These are phyloP conservation scores for Heliocybe sulcata DNA, from an alignment of 1,284 basidiomycete species.

Conservation along the genomic window DNA sequence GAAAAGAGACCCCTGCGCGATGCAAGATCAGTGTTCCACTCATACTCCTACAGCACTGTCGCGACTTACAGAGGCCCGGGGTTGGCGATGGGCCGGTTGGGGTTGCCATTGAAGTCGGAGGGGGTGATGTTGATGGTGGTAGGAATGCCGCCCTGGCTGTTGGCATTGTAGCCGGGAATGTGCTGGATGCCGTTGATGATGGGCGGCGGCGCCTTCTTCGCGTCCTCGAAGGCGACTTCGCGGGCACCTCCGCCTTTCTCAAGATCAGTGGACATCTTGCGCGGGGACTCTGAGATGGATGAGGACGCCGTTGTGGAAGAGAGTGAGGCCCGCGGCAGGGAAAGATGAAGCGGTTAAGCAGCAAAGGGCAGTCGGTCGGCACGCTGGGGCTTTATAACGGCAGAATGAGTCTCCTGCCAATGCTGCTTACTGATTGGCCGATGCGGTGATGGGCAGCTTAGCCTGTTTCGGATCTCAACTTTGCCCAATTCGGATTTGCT, in stretches of 20 bases:
- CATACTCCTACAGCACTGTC: not conserved
- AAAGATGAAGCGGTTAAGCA: not conserved
- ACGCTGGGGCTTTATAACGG: not conserved
- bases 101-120: not conserved
- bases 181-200: not conserved
- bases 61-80: constrained; percentile 42
- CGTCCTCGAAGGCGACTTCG: not conserved
- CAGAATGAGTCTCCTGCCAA: too few species aligned
- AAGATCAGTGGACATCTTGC: not conserved
- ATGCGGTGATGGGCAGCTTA: not conserved
- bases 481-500: not conserved
- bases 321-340: not conserved
- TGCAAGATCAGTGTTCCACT: not conserved
- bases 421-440: not conserved
- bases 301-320: not conserved
- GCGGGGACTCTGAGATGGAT: not conserved
- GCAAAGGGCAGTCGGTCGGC: not conserved
- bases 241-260: not conserved
- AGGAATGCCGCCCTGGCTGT: not conserved
- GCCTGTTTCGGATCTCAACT: not conserved
- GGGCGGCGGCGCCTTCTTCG: not conserved
- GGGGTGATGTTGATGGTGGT: not conserved
- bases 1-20: constrained; percentile 55
- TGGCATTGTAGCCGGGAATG: not conserved
- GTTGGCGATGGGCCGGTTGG: constrained; percentile 31